A percentile compares a stretch with the other conserved stretches of the same genome.
phyloP scores from a whole-genome alignment of 106 monocot species.

The Dactylorhiza incarnata region DNA sequence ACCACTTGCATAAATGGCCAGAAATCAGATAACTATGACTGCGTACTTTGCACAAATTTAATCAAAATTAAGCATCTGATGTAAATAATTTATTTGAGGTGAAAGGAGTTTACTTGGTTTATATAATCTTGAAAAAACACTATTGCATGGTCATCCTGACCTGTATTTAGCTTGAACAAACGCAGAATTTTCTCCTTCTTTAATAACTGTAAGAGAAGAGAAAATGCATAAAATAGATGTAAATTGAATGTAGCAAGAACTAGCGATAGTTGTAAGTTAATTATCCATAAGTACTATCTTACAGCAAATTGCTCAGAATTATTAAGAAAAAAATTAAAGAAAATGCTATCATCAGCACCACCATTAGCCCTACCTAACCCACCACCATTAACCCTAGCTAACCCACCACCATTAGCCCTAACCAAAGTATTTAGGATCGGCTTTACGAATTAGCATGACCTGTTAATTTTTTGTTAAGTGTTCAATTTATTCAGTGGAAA shows the following conservation, averaged over 20 bases:
- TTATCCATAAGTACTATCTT: neutral
- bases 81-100: neutral
- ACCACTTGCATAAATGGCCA: neutral
- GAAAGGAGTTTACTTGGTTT: conserved; percentile 31
- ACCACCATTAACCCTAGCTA: no score
- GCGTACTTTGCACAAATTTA: no score
- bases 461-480: no score
- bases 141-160: conserved; percentile 93
- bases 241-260: neutral
- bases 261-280: neutral
- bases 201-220: conserved; percentile 34
- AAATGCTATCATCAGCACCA: no score
- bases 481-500: no score
- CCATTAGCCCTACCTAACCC: no score
- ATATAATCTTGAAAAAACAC: conserved; percentile 89
- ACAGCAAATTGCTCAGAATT: neutral
- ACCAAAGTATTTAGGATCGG: no score
- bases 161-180: conserved; percentile 79
- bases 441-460: no score
- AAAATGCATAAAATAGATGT: neutral
- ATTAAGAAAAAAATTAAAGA: no score
- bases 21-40: neutral
- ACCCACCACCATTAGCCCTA: no score
- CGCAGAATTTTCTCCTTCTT: conserved; percentile 73
- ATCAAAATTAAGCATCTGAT: no score